Percentiles rank a stretch among this genome's conserved stretches.
These are phyloP conservation scores for Triticum dicoccoides DNA, from an alignment of 176 grass and related monocot genomes.

Conservation along the genomic window DNA sequence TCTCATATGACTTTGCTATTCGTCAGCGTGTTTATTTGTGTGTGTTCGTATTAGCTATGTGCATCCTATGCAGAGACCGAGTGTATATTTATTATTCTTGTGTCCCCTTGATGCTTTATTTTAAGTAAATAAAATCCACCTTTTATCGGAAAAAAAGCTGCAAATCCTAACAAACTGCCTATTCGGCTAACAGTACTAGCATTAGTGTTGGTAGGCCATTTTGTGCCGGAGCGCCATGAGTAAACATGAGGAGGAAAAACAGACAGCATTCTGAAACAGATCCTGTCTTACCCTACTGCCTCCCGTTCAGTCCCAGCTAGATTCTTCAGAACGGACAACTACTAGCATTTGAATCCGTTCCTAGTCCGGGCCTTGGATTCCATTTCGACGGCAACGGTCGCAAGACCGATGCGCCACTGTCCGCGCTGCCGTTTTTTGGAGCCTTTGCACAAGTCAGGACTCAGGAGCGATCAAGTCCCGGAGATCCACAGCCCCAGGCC, in stretches of 20 bases:
- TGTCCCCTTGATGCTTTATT: too few relatives aligned
- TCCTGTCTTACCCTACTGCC: neutral
- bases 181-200: too few relatives aligned
- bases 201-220: neutral
- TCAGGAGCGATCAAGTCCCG: neutral
- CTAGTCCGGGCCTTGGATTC: slow-evolving; percentile 30
- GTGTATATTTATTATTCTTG: too few relatives aligned
- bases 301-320: neutral
- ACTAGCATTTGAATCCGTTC: neutral
- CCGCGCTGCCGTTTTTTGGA: slow-evolving; percentile 14
- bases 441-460: slow-evolving; percentile 7
- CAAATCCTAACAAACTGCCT: neutral
- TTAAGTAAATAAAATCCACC: too few relatives aligned
- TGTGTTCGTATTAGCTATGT: too few relatives aligned
- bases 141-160: neutral
- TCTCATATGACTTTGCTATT: too few relatives aligned
- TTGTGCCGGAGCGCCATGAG: neutral
- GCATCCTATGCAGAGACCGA: too few relatives aligned
- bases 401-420: neutral
- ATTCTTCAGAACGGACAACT: neutral
- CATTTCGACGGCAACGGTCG: slow-evolving; percentile 12
- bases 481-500: neutral
- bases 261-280: neutral
- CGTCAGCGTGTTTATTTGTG: too few relatives aligned
- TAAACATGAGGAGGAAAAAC: neutral